A percentile compares a stretch with the other conserved stretches of the same genome.
phyloP scores from a whole-genome alignment of 441 rosid genomes.

The Pelargonium cotyledonis region DNA sequence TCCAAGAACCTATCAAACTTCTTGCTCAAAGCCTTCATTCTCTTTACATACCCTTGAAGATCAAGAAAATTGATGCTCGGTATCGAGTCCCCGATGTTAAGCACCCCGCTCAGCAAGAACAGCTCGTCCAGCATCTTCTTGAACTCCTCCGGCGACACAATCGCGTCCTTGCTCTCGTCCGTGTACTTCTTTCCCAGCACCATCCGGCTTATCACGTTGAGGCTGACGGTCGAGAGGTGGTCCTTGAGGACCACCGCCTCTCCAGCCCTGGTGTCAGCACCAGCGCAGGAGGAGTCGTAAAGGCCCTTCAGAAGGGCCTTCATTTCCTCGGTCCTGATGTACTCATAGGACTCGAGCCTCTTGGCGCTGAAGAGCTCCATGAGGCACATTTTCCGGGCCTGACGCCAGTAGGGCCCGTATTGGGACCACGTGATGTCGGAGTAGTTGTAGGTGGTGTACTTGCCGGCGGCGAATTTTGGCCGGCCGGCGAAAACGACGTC shows the following conservation, averaged over 20 bases:
- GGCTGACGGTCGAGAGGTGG: slow-evolving; percentile 22
- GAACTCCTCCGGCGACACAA: slow-evolving; percentile 24
- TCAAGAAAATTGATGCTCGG: slow-evolving; percentile 35
- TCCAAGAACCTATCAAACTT: slow-evolving; percentile 25
- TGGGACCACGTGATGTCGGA: slow-evolving; percentile 36
- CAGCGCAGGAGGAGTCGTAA: slow-evolving; percentile 8
- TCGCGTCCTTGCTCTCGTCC: slow-evolving; percentile 3
- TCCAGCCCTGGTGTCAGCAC: too few relatives aligned
- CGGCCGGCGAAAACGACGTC: slow-evolving; percentile 29
- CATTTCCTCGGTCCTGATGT: slow-evolving; percentile 35
- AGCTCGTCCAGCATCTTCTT: slow-evolving; percentile 31
- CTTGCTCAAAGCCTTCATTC: slow-evolving; percentile 27
- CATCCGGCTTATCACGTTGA: slow-evolving; percentile 27
- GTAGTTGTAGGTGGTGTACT: slow-evolving; percentile 34
- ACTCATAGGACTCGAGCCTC: slow-evolving; percentile 38
- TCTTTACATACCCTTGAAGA: slow-evolving; percentile 28
- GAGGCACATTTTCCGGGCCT: slow-evolving; percentile 29
- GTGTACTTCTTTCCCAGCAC: slow-evolving; percentile 34
- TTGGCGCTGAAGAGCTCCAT: slow-evolving; percentile 26
- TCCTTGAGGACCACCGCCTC: slow-evolving; percentile 22
- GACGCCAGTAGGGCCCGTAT: slow-evolving; percentile 37
- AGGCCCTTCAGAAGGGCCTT: slow-evolving; percentile 15
- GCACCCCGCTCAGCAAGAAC: slow-evolving; percentile 30
- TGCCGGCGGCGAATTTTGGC: slow-evolving; percentile 30
- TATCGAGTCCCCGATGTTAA: slow-evolving; percentile 35